Conservation (phyloP, 768 basidiomycete species). For the Stropharia rugosoannulata region DNA sequence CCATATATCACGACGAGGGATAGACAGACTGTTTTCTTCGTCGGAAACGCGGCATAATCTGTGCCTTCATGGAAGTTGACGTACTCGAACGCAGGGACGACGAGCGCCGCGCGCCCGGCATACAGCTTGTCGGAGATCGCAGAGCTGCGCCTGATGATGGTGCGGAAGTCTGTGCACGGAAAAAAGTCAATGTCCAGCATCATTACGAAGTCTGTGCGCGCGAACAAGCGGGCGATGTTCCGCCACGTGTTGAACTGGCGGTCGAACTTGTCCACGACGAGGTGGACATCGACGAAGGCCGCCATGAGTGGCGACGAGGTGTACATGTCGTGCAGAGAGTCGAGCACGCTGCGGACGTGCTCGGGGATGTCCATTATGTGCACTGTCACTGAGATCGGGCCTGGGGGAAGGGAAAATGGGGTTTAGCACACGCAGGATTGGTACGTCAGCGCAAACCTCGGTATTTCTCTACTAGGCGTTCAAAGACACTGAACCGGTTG, state of each 20-base stretch:
- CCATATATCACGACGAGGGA: neutral
- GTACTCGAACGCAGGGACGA: constrained; percentile 87
- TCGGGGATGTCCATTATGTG: constrained; percentile 60
- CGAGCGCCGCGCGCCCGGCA: constrained; percentile 67
- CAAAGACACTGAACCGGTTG: constrained; percentile 73
- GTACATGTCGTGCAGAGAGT: constrained; percentile 67
- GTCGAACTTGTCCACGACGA: constrained; percentile 78
- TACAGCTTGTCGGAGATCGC: constrained; percentile 40
- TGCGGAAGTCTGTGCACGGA: constrained; percentile 78
- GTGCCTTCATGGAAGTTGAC: constrained; percentile 61
- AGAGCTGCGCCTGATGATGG: constrained; percentile 47
- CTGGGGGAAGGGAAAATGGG: constrained; percentile 31
- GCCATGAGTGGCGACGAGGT: constrained; percentile 64
- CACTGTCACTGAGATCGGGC: constrained; percentile 83
- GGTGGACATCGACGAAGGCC: constrained; percentile 78
- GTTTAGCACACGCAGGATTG: neutral
- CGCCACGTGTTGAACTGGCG: constrained; percentile 91
- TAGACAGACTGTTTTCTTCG: constrained; percentile 58
- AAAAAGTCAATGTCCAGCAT: constrained; percentile 92
- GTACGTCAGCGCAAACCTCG: constrained; percentile 45
- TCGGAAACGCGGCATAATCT: constrained; percentile 60
- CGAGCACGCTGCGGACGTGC: constrained; percentile 49
- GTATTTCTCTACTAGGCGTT: constrained; percentile 73
- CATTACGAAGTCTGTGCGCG: constrained; percentile 82
- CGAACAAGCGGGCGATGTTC: constrained; percentile 81